Evolutionary conservation across 2,329 filamentous ascomycete genomes (phyloP).

Genomic region (Fusarium poae): DNA sequence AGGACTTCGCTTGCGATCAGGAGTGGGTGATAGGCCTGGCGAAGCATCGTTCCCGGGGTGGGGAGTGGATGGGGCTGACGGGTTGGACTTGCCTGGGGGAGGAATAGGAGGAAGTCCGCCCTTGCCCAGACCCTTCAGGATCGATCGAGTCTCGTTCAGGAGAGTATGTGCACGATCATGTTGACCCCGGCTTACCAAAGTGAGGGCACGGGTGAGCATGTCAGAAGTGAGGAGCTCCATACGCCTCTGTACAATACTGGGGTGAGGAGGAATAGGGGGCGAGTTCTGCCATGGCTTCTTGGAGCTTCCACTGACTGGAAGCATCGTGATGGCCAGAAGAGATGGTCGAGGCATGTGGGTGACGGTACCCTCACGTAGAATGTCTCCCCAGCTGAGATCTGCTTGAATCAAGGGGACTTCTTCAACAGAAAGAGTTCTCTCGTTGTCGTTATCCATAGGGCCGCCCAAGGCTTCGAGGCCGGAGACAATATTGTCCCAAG

Average conservation of each 20-base stretch:
- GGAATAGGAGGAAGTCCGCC: slow-evolving; percentile 92
- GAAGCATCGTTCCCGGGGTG: slow-evolving; percentile 61
- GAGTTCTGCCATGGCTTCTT: slow-evolving; percentile 75
- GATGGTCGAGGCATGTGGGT: slow-evolving; percentile 91
- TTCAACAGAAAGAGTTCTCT: slow-evolving; percentile 86
- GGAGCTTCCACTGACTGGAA: slow-evolving; percentile 75
- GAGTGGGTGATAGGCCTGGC: slow-evolving; percentile 60
- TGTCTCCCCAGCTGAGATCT: slow-evolving; percentile 92
- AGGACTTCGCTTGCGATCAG: slow-evolving; percentile 68
- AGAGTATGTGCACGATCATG: slow-evolving; percentile 95
- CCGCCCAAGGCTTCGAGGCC: slow-evolving; percentile 94
- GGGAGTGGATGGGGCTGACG: slow-evolving; percentile 60
- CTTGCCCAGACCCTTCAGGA: slow-evolving; percentile 95
- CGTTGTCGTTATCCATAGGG: slow-evolving; percentile 86
- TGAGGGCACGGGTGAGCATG: slow-evolving; percentile 94
- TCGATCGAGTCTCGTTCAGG: slow-evolving; percentile 91
- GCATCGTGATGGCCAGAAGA: slow-evolving; percentile 93
- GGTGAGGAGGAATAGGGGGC: slow-evolving; percentile 93
- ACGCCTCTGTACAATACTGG: slow-evolving; percentile 91
- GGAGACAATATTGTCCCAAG: slow-evolving; percentile 97
- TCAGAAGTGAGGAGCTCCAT: slow-evolving; percentile 99
- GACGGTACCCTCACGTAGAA: slow-evolving; percentile 87
- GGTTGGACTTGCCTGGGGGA: slow-evolving; percentile 61
- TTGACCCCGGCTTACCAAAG: slow-evolving; percentile 89
- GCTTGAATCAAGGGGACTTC: slow-evolving; percentile 96